Evolutionary conservation across 768 basidiomycete species (phyloP), one percentile per base, ranked within the genome.

Genomic region (Lyophyllum atratum): DNA sequence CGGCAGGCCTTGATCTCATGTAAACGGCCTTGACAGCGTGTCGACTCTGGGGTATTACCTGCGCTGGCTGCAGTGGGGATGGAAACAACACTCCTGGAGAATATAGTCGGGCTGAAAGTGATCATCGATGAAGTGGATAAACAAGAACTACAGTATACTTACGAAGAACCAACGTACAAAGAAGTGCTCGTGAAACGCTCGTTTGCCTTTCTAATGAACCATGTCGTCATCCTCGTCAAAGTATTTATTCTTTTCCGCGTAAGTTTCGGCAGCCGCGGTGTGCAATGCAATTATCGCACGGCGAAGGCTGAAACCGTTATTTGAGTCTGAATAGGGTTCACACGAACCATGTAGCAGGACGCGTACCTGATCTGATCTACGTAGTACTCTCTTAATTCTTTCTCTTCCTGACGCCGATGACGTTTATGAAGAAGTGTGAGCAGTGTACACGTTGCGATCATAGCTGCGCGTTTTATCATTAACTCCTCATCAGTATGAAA

Each of bases 371-470:
- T 68, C 61, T 83, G 82, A 59, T 84, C 80, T 24, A 74, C 64
- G 55, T 81, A 83, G 60, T 83, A 83, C 40, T 80, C 76, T 39
- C 74, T 68, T 29, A 83, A 57, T 57, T 77, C 76, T 43, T 72
- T 72, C 49, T 77, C 75, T 4, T 70, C 70, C 6, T 59, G 59
- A 6, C 72, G 66, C 12, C 76, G 76, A 47, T 76, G 70, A 9
- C 78, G 74, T 26, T 74, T 76, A 63, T 83, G 76, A 10, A 79
- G 49, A 11, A 80, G 57, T 2, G 71, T 72, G 22, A 83, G 72
- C 24, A 72, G 61, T 6, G 74, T 49, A 51, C 74, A 73, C 0
- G 70, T 74, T 11, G 72, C 63, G 10, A 66, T 53, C 71, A 80
- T 76, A 4, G 71, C 80, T 81, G 47, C 11, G 9, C 46, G 22